Base-by-base conservation (phyloP, 495 filamentous ascomycete species). In the Corynascus novoguineensis region DNA sequence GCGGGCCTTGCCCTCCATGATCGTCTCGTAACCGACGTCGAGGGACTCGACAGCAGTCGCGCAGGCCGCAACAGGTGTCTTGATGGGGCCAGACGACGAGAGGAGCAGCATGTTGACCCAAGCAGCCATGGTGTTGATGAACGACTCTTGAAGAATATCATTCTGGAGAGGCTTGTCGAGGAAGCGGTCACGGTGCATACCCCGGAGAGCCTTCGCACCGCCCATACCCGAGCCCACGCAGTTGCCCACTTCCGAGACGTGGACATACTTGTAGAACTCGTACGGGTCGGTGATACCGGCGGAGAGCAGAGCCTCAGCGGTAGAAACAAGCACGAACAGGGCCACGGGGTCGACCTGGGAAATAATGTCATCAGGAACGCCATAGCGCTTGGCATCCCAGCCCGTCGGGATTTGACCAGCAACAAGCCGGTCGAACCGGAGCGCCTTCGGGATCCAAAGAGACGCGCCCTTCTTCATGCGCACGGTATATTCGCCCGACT, bases 81-180 rank as follows among this genome's bases (percentile, higher is more conserved):
- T 97, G 79, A 99, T 97, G 17, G 93, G 93, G 59, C 93, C 93
- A 37, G 93, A 97, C 15, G 95, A 97, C 14, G 93, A 97, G 53
- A 99, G 73, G 41, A 99, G 76, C 67, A 99, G 73, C 93, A 99
- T 97, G 78, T 99, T 99, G 51, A 97, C 92, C 93, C 93, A 99
- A 6, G 93, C 93, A 59, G 88, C 85, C 93, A 99, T 99, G 24
- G 93, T 97, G 75, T 99, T 99, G 80, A 99, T 97, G 81, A 99
- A 99, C 4, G 93, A 97, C 72, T 99, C 93, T 68, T 99, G 93
- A 34, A 99, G 79, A 63, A 99, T 96, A 70, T 99, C 93, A 75
- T 97, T 99, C 71, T 99, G 93, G 21, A 97, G 79, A n/a, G 93
- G 93, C 74, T 91, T 93, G 75, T 98, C 93, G 50, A 96, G 77